A percentile compares a stretch with the other conserved stretches of the same genome.
These are phyloP conservation scores for Candolleomyces aberdarensis DNA, from an alignment of 768 basidiomycete species.

Conservation along the genomic window DNA sequence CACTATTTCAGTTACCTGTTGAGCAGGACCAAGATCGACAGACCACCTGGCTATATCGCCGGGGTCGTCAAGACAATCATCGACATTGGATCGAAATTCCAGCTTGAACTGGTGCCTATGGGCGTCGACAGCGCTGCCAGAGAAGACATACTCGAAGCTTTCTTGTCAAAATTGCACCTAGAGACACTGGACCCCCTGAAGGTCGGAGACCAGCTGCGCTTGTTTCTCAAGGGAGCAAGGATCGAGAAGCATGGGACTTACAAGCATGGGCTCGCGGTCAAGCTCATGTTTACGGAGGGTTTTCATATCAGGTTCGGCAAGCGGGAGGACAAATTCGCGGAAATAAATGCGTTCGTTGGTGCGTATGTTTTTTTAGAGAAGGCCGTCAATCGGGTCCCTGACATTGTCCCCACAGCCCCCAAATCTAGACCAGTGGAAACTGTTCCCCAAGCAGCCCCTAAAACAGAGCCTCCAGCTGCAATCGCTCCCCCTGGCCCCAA, in stretches of 20 bases:
- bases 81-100: background rate
- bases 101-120: background rate
- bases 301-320: conserved; percentile 20
- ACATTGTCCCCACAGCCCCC: background rate
- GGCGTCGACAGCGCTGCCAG: background rate
- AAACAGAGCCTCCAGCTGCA: too few relatives aligned
- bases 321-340: background rate
- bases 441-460: background rate
- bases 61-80: background rate
- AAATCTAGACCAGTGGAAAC: background rate
- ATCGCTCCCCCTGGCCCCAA: too few relatives aligned
- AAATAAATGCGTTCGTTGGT: conserved; percentile 43
- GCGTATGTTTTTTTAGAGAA: conserved; percentile 9
- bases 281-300: conserved; percentile 41
- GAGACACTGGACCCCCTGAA: background rate
- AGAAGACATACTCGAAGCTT: background rate
- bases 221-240: conserved; percentile 45
- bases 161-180: background rate
- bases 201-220: conserved; percentile 32
- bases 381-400: background rate
- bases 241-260: conserved; percentile 27
- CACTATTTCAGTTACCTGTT: background rate
- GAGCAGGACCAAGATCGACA: background rate
- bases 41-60: background rate
- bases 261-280: conserved; percentile 34